phyloP scores from a whole-genome alignment of 78 protist species.

The Dictyostelium firmibasis region DNA sequence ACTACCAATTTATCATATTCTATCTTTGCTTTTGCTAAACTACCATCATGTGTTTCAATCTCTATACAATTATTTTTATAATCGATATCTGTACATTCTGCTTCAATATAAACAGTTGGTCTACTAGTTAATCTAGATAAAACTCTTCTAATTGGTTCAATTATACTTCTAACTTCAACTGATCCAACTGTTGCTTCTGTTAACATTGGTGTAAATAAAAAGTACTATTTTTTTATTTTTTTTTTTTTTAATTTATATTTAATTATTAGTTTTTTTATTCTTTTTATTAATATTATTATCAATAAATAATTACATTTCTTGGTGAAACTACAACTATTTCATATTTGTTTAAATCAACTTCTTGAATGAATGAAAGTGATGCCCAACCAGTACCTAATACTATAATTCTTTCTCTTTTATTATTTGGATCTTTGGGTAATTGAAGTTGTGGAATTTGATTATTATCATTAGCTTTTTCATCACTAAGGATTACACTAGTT shows the following conservation, averaged over 20 bases:
- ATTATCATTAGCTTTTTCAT: background rate
- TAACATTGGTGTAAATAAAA: constrained; percentile 74
- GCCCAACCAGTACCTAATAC: constrained; percentile 82
- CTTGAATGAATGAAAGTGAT: constrained; percentile 51
- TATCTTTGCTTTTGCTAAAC: background rate
- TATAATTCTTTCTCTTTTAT: constrained; percentile 57
- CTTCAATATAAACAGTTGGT: constrained; percentile 36
- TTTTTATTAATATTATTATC: too few relatives aligned
- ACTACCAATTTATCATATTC: constrained; percentile 87
- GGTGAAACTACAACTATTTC: constrained; percentile 76
- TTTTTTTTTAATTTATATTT: too few relatives aligned
- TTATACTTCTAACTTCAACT: constrained; percentile 60
- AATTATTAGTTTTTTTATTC: too few relatives aligned
- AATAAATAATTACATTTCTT: constrained; percentile 63
- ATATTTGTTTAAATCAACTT: constrained; percentile 48
- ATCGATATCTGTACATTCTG: constrained; percentile 59
- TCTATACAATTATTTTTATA: constrained; percentile 2
- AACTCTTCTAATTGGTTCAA: constrained; percentile 77
- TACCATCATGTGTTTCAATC: background rate
- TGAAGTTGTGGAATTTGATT: background rate
- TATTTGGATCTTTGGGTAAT: constrained; percentile 1
- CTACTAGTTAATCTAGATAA: background rate
- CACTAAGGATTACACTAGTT: background rate
- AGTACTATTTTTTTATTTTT: background rate
- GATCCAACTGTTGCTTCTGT: constrained; percentile 61